A percentile compares a stretch with the other conserved stretches of the same genome.
These are phyloP conservation scores for Antitrichia curtipendula DNA, from an alignment of 225 moss, liverwort and hornwort species.

Conservation along the genomic window DNA sequence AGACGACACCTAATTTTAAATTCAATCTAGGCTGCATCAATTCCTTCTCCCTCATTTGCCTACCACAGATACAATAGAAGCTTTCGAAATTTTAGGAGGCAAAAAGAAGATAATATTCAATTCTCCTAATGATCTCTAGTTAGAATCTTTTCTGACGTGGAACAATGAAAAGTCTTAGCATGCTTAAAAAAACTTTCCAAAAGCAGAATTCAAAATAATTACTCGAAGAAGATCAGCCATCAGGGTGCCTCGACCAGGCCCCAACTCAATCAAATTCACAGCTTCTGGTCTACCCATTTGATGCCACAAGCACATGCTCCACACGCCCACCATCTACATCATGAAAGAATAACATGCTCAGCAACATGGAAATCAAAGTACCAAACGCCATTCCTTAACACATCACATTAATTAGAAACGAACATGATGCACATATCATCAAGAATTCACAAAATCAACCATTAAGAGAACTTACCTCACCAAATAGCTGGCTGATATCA, in stretches of 20 bases:
- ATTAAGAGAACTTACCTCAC: constrained; percentile 45
- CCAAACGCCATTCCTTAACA: neutral
- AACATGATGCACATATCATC: neutral
- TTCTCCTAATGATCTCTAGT: neutral
- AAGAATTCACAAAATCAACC: neutral
- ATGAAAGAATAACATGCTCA: neutral
- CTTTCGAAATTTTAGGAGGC: neutral
- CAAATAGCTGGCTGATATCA: constrained; percentile 93
- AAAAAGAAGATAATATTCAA: neutral
- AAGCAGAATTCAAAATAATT: neutral
- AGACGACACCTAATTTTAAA: neutral
- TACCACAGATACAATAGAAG: neutral
- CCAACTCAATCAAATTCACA: constrained; percentile 66
- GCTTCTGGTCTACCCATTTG: constrained; percentile 73
- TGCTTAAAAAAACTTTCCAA: neutral
- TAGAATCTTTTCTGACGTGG: neutral
- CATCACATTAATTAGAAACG: neutral
- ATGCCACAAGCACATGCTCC: constrained; percentile 93
- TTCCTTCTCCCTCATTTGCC: neutral
- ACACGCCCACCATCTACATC: constrained; percentile 77
- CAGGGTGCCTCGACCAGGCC: constrained; percentile 87
- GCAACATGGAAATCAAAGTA: neutral
- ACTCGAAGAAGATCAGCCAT: constrained; percentile 93
- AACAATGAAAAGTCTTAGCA: neutral
- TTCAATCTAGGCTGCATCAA: neutral